A percentile compares a stretch with the other conserved stretches of the same genome.
Evolutionary conservation across 192 early-diverging fungal genomes (phyloP).

Genomic region (Funneliformis mosseae): DNA sequence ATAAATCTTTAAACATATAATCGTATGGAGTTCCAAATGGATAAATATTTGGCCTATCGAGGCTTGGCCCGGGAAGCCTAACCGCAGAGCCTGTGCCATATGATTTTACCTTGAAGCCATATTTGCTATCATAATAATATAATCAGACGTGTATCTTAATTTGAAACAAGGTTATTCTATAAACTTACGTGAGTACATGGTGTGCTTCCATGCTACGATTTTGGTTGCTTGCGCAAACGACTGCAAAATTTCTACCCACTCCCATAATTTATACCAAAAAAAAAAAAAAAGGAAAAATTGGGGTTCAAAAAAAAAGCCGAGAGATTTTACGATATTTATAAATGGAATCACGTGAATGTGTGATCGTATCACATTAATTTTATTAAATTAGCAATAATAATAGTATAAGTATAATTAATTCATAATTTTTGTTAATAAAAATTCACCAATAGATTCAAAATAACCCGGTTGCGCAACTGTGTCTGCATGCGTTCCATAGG

Average conservation of each 20-base stretch:
- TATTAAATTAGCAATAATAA: too few species aligned
- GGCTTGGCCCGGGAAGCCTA: slow-evolving; percentile 84
- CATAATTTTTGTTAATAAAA: slow-evolving; percentile 35
- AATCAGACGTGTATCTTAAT: neutral
- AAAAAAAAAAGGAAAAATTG: too few species aligned
- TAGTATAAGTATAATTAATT: neutral
- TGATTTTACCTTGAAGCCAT: slow-evolving; percentile 82
- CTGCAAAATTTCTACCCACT: slow-evolving; percentile 67
- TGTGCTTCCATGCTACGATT: slow-evolving; percentile 98
- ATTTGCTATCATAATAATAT: slow-evolving; percentile 43
- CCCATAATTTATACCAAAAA: neutral
- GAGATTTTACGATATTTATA: too few species aligned
- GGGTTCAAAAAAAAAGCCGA: too few species aligned
- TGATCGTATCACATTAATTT: too few species aligned
- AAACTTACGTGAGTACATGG: slow-evolving; percentile 65
- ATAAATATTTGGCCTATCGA: slow-evolving; percentile 89
- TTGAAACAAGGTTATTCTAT: neutral
- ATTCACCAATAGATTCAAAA: slow-evolving; percentile 71
- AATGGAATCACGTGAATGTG: too few species aligned
- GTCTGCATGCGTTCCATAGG: slow-evolving; percentile 86
- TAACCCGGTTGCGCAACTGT: slow-evolving; percentile 86
- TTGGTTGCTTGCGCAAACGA: slow-evolving; percentile 97
- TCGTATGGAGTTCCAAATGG: slow-evolving; percentile 92
- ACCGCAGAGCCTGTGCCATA: slow-evolving; percentile 93
- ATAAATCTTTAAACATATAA: slow-evolving; percentile 83